phyloP scores from a whole-genome alignment of 257 asterid genomes.

The Solanum okadae region DNA sequence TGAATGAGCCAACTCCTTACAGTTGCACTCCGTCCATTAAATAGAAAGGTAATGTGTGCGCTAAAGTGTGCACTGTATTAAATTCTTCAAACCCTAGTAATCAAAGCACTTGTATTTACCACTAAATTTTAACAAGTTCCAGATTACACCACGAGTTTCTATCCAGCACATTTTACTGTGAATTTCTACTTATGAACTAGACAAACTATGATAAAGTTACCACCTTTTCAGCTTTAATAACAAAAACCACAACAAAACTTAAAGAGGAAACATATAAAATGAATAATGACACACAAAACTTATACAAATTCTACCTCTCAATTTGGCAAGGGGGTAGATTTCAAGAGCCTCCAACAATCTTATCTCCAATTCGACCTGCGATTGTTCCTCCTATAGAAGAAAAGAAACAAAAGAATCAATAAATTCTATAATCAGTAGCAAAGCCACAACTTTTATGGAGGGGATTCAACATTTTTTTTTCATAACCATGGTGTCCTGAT shows the following conservation, averaged over 20 bases:
- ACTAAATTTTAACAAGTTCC: too few relatives aligned
- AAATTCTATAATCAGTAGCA: not conserved
- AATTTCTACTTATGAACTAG: not conserved
- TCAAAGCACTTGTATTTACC: not conserved
- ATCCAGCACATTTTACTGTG: not conserved
- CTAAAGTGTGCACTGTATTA: not conserved
- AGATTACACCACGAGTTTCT: not conserved
- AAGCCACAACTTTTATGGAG: not conserved
- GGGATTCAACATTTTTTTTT: not conserved
- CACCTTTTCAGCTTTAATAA: not conserved
- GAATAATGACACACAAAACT: not conserved
- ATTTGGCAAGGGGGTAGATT: conserved; percentile 80
- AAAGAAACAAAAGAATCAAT: not conserved
- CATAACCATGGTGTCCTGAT: not conserved
- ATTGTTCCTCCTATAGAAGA: conserved; percentile 39
- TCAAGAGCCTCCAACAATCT: conserved; percentile 78
- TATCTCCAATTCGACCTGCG: conserved; percentile 88
- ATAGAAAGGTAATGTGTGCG: not conserved
- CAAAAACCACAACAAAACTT: not conserved
- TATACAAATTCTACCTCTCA: conserved; percentile 34
- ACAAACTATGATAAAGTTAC: not conserved
- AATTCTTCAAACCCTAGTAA: not conserved
- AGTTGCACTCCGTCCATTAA: not conserved
- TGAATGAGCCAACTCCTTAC: not conserved
- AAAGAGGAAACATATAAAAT: not conserved